Conservation (phyloP, 345 rosid genomes). For the Syzygium aqueum region DNA sequence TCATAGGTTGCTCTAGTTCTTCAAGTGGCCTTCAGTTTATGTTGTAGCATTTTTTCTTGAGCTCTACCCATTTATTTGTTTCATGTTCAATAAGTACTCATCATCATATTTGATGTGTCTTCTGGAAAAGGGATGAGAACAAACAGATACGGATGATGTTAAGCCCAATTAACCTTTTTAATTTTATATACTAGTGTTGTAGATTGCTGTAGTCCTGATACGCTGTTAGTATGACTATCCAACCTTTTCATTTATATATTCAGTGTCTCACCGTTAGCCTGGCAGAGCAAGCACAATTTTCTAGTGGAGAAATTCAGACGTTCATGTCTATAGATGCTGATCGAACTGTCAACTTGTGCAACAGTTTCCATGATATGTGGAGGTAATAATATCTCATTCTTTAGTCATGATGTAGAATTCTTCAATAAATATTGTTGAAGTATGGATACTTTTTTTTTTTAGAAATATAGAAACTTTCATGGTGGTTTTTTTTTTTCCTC, state of each 20-base stretch:
- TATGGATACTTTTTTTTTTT: background rate
- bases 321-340: constrained; percentile 98
- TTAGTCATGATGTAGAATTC: background rate
- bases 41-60: background rate
- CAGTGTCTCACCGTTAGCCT: constrained; percentile 70
- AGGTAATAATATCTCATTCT: constrained; percentile 45
- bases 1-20: background rate
- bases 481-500: background rate
- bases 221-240: background rate
- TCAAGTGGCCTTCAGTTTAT: background rate
- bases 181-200: background rate
- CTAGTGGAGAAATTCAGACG: constrained; percentile 93
- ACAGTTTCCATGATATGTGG: constrained; percentile 93
- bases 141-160: background rate
- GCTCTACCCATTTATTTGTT: background rate
- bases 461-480: background rate
- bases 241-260: constrained; percentile 11
- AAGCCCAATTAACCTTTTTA: background rate
- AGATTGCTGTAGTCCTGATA: background rate
- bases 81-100: background rate
- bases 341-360: constrained; percentile 72
- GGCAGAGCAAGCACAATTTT: constrained; percentile 68
- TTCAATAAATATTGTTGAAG: background rate
- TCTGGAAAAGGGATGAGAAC: background rate
- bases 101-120: background rate